Evolutionary conservation across 805 yeast species (phyloP).

Genomic region (Huiozyma sinensis): DNA sequence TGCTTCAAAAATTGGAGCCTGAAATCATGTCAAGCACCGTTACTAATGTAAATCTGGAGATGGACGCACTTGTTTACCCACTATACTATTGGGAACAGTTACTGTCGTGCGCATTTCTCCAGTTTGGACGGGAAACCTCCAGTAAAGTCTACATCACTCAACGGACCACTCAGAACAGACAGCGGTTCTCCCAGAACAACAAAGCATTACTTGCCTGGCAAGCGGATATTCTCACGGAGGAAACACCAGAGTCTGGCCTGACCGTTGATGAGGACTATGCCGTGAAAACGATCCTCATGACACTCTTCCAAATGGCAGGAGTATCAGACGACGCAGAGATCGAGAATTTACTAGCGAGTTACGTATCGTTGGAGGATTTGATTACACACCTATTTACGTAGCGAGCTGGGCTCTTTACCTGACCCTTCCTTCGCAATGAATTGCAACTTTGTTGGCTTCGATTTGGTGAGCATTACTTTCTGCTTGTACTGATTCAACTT

Average conservation of each 20-base stretch:
- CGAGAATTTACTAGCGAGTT: neutral
- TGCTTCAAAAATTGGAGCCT: too few species aligned
- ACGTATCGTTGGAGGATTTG: slow-evolving; percentile 3
- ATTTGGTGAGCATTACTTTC: slow-evolving; percentile 13
- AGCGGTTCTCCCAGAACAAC: slow-evolving; percentile 3
- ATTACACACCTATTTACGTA: neutral
- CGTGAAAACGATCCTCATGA: slow-evolving; percentile 3
- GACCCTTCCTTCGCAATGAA: slow-evolving; percentile 1
- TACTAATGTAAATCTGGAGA: slow-evolving; percentile 1
- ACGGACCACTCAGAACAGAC: slow-evolving; percentile 5
- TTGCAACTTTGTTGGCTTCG: slow-evolving; percentile 18
- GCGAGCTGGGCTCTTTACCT: neutral
- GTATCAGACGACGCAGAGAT: slow-evolving; percentile 4
- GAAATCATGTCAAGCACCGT: too few species aligned
- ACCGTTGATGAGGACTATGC: slow-evolving; percentile 1
- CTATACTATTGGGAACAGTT: slow-evolving; percentile 6
- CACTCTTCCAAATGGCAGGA: slow-evolving; percentile 1
- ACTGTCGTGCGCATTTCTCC: neutral
- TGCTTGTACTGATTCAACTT: slow-evolving; percentile 41
- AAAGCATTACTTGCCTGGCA: neutral
- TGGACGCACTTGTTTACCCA: slow-evolving; percentile 2
- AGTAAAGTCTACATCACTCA: slow-evolving; percentile 4
- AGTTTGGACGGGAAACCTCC: too few species aligned
- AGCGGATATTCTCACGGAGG: neutral
- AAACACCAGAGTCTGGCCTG: neutral